Evolutionary conservation across 805 yeast genomes (phyloP), one percentile per base, ranked within the genome.

Genomic region (Candida dendrica): DNA sequence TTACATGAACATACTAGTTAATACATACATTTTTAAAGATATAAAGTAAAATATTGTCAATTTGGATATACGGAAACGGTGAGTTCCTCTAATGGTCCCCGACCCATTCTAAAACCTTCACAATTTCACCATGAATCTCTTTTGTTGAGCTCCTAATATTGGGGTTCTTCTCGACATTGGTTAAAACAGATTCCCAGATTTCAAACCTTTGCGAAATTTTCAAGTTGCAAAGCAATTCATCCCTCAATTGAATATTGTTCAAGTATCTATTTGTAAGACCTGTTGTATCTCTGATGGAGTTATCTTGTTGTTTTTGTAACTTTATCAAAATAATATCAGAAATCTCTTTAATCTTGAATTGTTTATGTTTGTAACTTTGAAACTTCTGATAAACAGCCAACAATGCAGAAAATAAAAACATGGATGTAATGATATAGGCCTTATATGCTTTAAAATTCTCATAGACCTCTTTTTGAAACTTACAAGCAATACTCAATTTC

Each of bases 101-200:
- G 31, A 80, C 71, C 96, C 96, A 89, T 56, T 87, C 88, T 87
- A 95, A 85, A 30, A 86, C 86, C 55, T 79, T 79, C 72, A 84
- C 77, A 46, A 89, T 84, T 50, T 89, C 96, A 15, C 97, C 96
- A 53, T 83, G 84, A 24, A 81, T 71, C 57, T 89, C 97, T 42
- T 77, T 63, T 42, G 81, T 71, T 32, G 76, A 70, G 15, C 72
- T 67, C 44, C 79, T 73, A 11, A 89, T 76, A 52, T 81, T 82
- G 18, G 84, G 66, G 57, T 85, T 83, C 36, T 65, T 62, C 49
- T 86, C 95, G 6, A 89, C 72, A 27, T 63, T 66, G 17, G 61
- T 61, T 37, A 71, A 65, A 2, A 87, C 79, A 3, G 47, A 42
- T 14, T 67, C 69, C 95, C 96, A 86, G 8, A 81, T 53, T 27